Base-by-base conservation (phyloP, 441 rosid genomes). In the Syzygium syzygioides region DNA sequence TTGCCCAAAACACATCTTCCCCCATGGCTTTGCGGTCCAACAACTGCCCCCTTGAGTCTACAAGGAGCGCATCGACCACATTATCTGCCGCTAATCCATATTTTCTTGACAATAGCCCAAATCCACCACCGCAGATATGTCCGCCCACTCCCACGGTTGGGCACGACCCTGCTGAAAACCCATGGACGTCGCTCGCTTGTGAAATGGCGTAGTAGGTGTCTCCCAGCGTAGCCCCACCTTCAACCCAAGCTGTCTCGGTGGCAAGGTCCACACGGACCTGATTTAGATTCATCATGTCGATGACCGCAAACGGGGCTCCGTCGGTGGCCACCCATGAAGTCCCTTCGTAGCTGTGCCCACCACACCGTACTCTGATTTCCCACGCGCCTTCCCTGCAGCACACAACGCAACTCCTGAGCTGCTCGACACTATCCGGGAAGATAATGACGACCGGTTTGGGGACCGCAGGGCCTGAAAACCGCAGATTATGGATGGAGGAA, bases 1-100 rank as follows among this genome's bases (percentile, higher is more conserved):
- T 93, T 8, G 96, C 96, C 97, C 97, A 94, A 30, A 94, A 95
- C 20, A 93, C 93, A 18, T 94, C 97, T 56, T 94, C 95, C 66
- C 97, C 97, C 97, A 95, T 95, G 57, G 89, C 89, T 89, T 88
- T 10, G 45, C 94, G 80, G 86, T 95, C 92, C 80, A 93, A 89
- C 87, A 93, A 86, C 68, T 87, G 89, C 20, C 97, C 97, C 1
- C 45, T 86, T 0, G 90, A 87, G 32, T 93, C 93, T 3, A 95
- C 34, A 19, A 95, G 92, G 9, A 91, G 91, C 1, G 95, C 96
- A 30, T 94, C 94, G 25, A 93, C 88, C 87, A 95, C 94, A 83
- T 95, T 94, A 87, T 95, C 97, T 4, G 95, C 95, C 0, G 95
- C 93, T 48, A 94, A 89, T 56, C 97, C 96, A 41, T 94, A 91